Base-by-base conservation (phyloP, 2,329 filamentous ascomycete species). In the Didymella arachidicola region DNA sequence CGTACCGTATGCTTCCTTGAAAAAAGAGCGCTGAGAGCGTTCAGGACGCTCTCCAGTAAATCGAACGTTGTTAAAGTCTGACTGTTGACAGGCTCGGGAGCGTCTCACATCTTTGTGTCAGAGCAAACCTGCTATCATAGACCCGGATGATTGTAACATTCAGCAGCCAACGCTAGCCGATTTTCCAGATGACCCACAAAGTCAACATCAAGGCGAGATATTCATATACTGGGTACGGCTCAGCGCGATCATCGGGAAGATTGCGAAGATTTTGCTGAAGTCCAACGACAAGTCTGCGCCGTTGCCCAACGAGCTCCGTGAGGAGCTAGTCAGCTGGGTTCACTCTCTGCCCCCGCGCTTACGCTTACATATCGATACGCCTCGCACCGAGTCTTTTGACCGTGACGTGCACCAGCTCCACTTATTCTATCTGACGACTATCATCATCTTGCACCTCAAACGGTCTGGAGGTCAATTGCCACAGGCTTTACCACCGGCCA, bases 211-310 rank as follows among this genome's bases (percentile, higher is more conserved):
- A 27, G 66, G 66, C 3, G 61, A 67, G 39, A 62, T 69, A 19
- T 69, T 69, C 52, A 63, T 67, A 10, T 59, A 69, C 25, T 69
- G 64, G 66, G 66, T 69, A 6, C 59, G 66, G 12, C 57, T 69
- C 8, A 67, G 66, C 30, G 63, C 64, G 6, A 69, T 69, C 14
- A 69, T 69, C 32, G 66, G 66, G 2, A 63, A 63, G 25, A 67
- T 36, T 18, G 32, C 32, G 16, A 36, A 36, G 32, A 36, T 36
- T 16, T 36, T 36, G 32, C 16, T 36, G 32, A 36, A n/a, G 16
- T 36, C 32, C n/a, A 36, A n/a, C 32, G 32, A 36, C 16, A 36
- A 36, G 16, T 36, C 32, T 36, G 32, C 32, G 11, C 32, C 32
- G 5, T 36, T 36, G 32, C 32, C 32, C 32, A 36, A 36, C 32